Conservation (phyloP, 305 asterid species). For the Petunia hybrid region DNA sequence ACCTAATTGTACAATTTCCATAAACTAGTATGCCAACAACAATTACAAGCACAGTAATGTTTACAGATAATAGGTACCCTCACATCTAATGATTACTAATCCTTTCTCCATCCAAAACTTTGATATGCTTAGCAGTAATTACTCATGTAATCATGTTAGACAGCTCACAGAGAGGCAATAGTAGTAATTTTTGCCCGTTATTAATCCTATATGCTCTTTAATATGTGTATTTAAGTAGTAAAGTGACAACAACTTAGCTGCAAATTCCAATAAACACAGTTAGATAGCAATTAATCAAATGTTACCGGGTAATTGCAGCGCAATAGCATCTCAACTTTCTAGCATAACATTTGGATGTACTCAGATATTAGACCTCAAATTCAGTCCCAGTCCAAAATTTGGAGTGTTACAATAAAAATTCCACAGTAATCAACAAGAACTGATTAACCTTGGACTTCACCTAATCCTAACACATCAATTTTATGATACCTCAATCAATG, state of each 20-base stretch:
- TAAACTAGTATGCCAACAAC: background rate
- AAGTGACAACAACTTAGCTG: background rate
- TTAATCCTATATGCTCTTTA: background rate
- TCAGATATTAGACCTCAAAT: background rate
- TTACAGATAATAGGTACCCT: background rate
- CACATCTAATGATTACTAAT: background rate
- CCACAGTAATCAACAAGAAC: background rate
- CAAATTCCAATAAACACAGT: background rate
- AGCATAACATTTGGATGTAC: background rate
- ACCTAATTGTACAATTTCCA: background rate
- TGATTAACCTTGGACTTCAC: background rate
- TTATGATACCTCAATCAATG: background rate
- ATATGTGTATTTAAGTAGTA: background rate
- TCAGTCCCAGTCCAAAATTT: background rate
- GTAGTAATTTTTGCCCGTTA: background rate
- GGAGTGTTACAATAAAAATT: background rate
- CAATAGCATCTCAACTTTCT: background rate
- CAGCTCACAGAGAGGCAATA: background rate
- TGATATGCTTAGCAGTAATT: background rate
- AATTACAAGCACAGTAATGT: background rate
- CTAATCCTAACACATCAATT: background rate
- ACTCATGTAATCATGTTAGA: slow-evolving; percentile 1
- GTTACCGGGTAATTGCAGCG: background rate
- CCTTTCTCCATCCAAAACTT: background rate
- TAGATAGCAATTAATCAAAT: background rate